Percentiles rank a stretch among this genome's conserved stretches.
These are phyloP conservation scores for Graphilbum sp. DNA, from an alignment of 2,329 filamentous ascomycete genomes.

Conservation along the genomic window DNA sequence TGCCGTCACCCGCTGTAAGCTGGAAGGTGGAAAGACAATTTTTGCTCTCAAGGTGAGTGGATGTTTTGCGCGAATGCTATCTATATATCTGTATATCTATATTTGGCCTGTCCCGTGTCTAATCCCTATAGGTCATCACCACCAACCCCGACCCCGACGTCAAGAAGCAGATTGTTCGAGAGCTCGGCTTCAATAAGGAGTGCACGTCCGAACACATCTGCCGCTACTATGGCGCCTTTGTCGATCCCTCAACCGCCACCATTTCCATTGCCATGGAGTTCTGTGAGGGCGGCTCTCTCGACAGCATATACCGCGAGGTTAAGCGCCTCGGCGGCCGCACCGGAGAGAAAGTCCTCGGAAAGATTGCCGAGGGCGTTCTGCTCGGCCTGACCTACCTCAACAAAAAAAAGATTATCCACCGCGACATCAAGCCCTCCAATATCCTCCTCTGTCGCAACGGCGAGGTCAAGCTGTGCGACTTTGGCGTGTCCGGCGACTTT, in stretches of 20 bases:
- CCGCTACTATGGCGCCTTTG: constrained; percentile 92
- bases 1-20: constrained; percentile 77
- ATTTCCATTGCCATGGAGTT: constrained; percentile 99
- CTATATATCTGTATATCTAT: no score
- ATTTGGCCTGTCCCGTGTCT: background rate
- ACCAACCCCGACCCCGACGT: constrained; percentile 96
- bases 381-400: constrained; percentile 91
- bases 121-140: constrained; percentile 64
- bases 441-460: constrained; percentile 85
- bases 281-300: constrained; percentile 88
- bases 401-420: constrained; percentile 91
- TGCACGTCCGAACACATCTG: constrained; percentile 95
- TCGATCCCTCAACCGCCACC: constrained; percentile 86
- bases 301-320: constrained; percentile 94
- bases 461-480: constrained; percentile 95
- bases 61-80: no score
- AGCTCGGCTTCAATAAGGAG: constrained; percentile 94
- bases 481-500: constrained; percentile 93
- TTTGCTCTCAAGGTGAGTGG: constrained; percentile 87
- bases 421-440: constrained; percentile 97
- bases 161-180: constrained; percentile 94
- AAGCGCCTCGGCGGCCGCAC: constrained; percentile 89
- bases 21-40: constrained; percentile 82
- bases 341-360: constrained; percentile 92
- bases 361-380: constrained; percentile 88